Percentiles rank a stretch among this genome's conserved stretches.
These are phyloP conservation scores for Pulveroboletus sp. DNA, from an alignment of 768 basidiomycete genomes.

Conservation along the genomic window DNA sequence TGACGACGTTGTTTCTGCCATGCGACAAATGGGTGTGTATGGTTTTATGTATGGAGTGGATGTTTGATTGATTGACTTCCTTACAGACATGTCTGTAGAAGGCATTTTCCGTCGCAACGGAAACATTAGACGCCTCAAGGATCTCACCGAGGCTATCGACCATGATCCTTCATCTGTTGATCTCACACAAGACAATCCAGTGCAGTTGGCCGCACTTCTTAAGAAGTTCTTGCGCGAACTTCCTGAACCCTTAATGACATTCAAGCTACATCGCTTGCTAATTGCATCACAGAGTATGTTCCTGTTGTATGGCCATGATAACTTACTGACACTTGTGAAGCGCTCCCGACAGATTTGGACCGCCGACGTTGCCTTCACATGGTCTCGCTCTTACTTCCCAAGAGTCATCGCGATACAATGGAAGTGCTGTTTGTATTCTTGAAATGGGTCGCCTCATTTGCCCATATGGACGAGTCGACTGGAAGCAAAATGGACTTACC, in stretches of 20 bases:
- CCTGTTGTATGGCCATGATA: not conserved
- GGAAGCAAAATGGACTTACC: slow-evolving; percentile 97
- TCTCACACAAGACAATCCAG: slow-evolving; percentile 89
- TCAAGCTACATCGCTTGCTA: slow-evolving; percentile 84
- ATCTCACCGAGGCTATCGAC: slow-evolving; percentile 88
- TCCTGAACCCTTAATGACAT: slow-evolving; percentile 94
- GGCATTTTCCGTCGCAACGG: slow-evolving; percentile 99
- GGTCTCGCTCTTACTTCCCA: slow-evolving; percentile 81
- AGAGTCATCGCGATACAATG: slow-evolving; percentile 93
- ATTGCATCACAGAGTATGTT: slow-evolving; percentile 83
- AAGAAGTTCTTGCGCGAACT: slow-evolving; percentile 97
- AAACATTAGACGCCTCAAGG: slow-evolving; percentile 89
- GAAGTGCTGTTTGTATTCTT: slow-evolving; percentile 97
- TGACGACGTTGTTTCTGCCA: slow-evolving; percentile 96
- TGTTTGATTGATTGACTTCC: slow-evolving; percentile 2
- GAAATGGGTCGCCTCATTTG: slow-evolving; percentile 99
- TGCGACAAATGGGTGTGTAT: slow-evolving; percentile 94
- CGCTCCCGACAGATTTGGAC: slow-evolving; percentile 72
- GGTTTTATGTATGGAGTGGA: not conserved
- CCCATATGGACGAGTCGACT: slow-evolving; percentile 95
- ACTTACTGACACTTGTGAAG: slow-evolving; percentile 29
- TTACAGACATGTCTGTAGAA: slow-evolving; percentile 94
- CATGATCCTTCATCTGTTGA: slow-evolving; percentile 92
- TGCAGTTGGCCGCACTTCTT: slow-evolving; percentile 92
- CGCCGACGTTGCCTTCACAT: slow-evolving; percentile 82